These are phyloP conservation scores for Epichloe sylvatica DNA, from an alignment of 2,329 filamentous ascomycete genomes.

Conservation along the genomic window DNA sequence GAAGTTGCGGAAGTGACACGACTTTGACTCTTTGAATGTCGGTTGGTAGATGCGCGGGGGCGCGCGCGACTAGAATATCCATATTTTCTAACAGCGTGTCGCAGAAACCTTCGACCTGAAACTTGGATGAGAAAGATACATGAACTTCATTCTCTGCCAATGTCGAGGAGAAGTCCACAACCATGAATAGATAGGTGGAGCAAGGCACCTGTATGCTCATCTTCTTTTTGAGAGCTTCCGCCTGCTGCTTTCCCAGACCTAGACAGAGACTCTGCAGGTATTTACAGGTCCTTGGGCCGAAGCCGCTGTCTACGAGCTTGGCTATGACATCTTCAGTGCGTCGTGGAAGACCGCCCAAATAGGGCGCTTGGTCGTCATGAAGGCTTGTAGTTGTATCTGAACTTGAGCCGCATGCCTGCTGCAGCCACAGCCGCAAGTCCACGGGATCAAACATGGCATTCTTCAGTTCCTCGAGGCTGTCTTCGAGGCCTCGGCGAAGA, in stretches of 20 bases:
- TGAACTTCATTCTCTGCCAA: constrained; percentile 54
- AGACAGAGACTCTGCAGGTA: constrained; percentile 36
- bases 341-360: constrained; percentile 36
- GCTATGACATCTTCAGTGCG: constrained; percentile 36
- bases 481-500: constrained; percentile 34
- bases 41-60: constrained; percentile 54
- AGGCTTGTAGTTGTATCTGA: constrained; percentile 27
- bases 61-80: constrained; percentile 53
- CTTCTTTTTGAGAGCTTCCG: constrained; percentile 37
- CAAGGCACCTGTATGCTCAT: constrained; percentile 46
- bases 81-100: constrained; percentile 40
- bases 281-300: constrained; percentile 33
- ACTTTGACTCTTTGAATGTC: constrained; percentile 58
- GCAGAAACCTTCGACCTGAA: constrained; percentile 38
- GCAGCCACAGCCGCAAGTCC: constrained; percentile 40
- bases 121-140: constrained; percentile 53
- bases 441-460: constrained; percentile 35
- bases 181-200: constrained; percentile 51
- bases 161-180: constrained; percentile 49
- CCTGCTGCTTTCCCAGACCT: constrained; percentile 35
- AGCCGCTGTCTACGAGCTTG: constrained; percentile 46
- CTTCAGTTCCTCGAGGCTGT: constrained; percentile 38
- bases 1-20: constrained; percentile 44
- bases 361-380: constrained; percentile 25
- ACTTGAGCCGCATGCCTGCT: constrained; percentile 21